Base-by-base conservation (phyloP, 129 eudicot genomes). In the Artemisia annua region DNA sequence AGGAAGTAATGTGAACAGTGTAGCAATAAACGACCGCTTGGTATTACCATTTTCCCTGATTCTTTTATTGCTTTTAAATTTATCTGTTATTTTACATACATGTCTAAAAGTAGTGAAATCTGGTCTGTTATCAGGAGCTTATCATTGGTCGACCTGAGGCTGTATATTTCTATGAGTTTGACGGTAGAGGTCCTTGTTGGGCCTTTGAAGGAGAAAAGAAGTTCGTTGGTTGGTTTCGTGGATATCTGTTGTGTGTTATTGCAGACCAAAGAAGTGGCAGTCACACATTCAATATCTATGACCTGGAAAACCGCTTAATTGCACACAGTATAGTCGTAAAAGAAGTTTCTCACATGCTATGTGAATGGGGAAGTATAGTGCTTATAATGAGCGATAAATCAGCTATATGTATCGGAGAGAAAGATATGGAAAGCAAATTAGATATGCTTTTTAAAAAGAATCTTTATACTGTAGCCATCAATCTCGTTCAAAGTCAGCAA, bases 131-230 rank as follows among this genome's bases (percentile, higher is more conserved):
- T 69, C 84, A 95, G 99, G 97, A 90, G 74, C 88, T 95, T 65
- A 88, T 95, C 46, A 86, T 95, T 79, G 99, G 99, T 83, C 96
- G 99, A 58, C 87, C 89, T 3, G 97, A 95, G 79, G 99, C 99
- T 70, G 88, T 91, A 44, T 91, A 88, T 85, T 95, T 95, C 75
- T 95, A 90, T 63, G 91, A 91, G 75, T 88, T 84, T 83, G 97
- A 91, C 72, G 99, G 99, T 60, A 91, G 99, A 71, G 99, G 99
- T 73, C 97, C 99, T 39, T 95, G 99, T 78, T 95, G 94, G 97
- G 99, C 99, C 46, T 90, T 95, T 82, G 99, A 95, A 72, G 99
- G 99, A 66, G 97, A 95, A 74, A 95, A 95, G 57, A 95, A 85
- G 74, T 87, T 90, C 20, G 66, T 95, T 52, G 96, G 99, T 9